phyloP scores from a whole-genome alignment of 805 yeast species.

The Candida nitratophila region DNA sequence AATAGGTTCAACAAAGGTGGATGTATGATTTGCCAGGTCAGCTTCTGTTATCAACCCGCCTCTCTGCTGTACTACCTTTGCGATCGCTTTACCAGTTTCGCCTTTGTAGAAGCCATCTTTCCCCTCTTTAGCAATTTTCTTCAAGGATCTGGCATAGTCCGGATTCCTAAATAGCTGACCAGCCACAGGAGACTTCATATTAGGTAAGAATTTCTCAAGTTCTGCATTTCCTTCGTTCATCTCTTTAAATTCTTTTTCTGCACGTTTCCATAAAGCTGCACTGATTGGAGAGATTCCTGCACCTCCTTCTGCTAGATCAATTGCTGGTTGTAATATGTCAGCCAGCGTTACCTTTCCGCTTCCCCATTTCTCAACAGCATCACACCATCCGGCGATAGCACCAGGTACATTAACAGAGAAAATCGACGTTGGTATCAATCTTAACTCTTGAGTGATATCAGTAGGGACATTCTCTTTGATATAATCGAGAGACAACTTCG shows the following conservation, averaged over 20 bases:
- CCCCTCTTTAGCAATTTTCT: slow-evolving; percentile 47
- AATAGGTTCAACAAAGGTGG: slow-evolving; percentile 63
- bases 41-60: slow-evolving; percentile 51
- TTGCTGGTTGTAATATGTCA: slow-evolving; percentile 58
- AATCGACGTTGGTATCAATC: slow-evolving; percentile 48
- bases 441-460: slow-evolving; percentile 33
- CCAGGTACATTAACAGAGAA: slow-evolving; percentile 72
- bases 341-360: slow-evolving; percentile 54
- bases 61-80: slow-evolving; percentile 40
- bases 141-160: slow-evolving; percentile 46
- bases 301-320: slow-evolving; percentile 63
- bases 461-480: slow-evolving; percentile 32
- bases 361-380: slow-evolving; percentile 65
- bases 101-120: slow-evolving; percentile 67
- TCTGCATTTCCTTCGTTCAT: slow-evolving; percentile 8
- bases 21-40: slow-evolving; percentile 51
- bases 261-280: slow-evolving; percentile 39
- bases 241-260: slow-evolving; percentile 33
- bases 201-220: slow-evolving; percentile 29
- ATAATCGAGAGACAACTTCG: slow-evolving; percentile 38
- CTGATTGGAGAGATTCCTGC: slow-evolving; percentile 58
- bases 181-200: slow-evolving; percentile 40
- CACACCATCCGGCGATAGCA: slow-evolving; percentile 74
- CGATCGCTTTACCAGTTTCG: slow-evolving; percentile 58
- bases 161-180: slow-evolving; percentile 54